Conservation (phyloP, 257 asterid species). For the Solanum tarijense region DNA sequence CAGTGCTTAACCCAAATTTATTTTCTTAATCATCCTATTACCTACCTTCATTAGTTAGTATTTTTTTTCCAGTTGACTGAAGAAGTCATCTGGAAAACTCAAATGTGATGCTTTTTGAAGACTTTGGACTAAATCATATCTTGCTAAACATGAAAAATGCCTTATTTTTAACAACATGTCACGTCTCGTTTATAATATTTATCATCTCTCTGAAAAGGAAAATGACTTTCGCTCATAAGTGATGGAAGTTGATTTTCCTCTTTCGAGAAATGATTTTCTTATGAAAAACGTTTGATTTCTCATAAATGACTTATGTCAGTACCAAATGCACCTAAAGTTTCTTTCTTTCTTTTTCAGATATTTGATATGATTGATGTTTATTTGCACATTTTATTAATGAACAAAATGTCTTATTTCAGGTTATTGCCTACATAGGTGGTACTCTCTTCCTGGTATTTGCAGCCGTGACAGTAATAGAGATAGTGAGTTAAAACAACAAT, state of each 20-base stretch:
- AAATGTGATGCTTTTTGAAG: background rate
- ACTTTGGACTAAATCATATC: background rate
- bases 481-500: conserved; percentile 15
- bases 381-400: background rate
- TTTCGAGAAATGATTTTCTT: background rate
- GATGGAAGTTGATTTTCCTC: background rate
- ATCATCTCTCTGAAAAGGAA: background rate
- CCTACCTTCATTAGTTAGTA: background rate
- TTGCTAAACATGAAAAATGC: background rate
- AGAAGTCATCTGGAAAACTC: background rate
- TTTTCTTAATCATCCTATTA: background rate
- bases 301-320: background rate
- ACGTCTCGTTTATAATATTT: background rate
- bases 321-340: background rate
- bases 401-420: conserved; percentile 22
- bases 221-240: background rate
- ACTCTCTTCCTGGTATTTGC: conserved; percentile 81
- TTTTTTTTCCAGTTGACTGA: background rate
- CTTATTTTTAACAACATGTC: background rate
- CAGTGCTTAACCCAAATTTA: background rate
- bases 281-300: background rate
- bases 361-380: background rate
- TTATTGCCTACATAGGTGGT: conserved; percentile 73
- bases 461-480: conserved; percentile 59
- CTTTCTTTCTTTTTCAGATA: background rate